A percentile compares a stretch with the other conserved stretches of the same genome.
Evolutionary conservation across 805 yeast species (phyloP).

Genomic region (Cyberlindnera maritima): DNA sequence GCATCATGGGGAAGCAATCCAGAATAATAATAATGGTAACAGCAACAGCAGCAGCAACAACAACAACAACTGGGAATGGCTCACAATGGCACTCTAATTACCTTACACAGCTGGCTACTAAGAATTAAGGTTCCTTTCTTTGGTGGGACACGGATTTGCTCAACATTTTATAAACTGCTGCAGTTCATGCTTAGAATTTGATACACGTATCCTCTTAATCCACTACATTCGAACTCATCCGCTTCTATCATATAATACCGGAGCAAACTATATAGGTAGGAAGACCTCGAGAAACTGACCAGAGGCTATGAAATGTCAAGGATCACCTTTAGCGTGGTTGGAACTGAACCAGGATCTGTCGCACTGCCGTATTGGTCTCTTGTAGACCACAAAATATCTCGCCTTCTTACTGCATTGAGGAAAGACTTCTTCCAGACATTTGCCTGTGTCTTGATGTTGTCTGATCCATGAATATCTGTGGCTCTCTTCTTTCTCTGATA

Average conservation of each 20-base stretch:
- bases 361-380: background rate
- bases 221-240: no score
- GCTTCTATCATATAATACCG: no score
- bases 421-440: background rate
- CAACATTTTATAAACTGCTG: background rate
- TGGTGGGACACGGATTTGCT: background rate
- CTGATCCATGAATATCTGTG: background rate
- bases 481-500: background rate
- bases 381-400: background rate
- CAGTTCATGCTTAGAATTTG: no score
- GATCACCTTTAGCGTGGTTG: background rate
- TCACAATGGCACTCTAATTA: constrained; percentile 27
- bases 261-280: no score
- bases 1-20: background rate
- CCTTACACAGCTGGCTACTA: background rate
- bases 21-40: constrained; percentile 19
- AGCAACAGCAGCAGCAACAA: background rate
- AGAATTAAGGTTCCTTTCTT: no score
- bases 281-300: no score
- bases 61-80: constrained; percentile 27
- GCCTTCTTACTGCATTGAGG: background rate
- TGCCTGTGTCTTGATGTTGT: background rate
- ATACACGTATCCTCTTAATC: no score
- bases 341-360: background rate
- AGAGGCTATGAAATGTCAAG: background rate